Percentiles rank a stretch among this genome's conserved stretches.
Conservation (phyloP, 345 rosid genomes). For the Firmiana major region DNA sequence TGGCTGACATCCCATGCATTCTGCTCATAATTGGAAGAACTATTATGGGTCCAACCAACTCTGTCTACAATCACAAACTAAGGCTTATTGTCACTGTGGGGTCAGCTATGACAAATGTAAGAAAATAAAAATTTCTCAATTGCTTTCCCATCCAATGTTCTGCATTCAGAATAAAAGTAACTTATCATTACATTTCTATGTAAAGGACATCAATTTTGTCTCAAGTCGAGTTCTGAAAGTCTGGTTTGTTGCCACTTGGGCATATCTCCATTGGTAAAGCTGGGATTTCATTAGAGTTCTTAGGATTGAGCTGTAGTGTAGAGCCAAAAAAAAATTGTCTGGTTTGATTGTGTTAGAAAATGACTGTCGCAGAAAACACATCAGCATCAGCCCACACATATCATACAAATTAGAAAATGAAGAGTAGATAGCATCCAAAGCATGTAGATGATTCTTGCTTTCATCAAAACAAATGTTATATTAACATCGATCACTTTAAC, state of each 20-base stretch:
- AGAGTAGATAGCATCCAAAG: background rate
- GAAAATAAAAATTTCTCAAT: background rate
- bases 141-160: background rate
- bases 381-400: background rate
- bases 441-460: background rate
- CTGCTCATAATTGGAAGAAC: background rate
- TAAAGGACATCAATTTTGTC: background rate
- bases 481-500: background rate
- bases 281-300: background rate
- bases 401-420: background rate
- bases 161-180: background rate
- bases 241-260: background rate
- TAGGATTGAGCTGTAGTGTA: background rate
- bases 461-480: background rate
- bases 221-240: background rate
- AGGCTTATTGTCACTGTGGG: background rate
- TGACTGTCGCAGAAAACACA: background rate
- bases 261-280: background rate
- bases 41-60: background rate
- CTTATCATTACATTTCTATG: background rate
- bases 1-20: background rate
- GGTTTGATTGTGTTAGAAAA: background rate
- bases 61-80: background rate
- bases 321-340: background rate
- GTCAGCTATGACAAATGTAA: background rate